Conservation (phyloP, 176 grass and related monocot genomes). For the Oryza australiensis region DNA sequence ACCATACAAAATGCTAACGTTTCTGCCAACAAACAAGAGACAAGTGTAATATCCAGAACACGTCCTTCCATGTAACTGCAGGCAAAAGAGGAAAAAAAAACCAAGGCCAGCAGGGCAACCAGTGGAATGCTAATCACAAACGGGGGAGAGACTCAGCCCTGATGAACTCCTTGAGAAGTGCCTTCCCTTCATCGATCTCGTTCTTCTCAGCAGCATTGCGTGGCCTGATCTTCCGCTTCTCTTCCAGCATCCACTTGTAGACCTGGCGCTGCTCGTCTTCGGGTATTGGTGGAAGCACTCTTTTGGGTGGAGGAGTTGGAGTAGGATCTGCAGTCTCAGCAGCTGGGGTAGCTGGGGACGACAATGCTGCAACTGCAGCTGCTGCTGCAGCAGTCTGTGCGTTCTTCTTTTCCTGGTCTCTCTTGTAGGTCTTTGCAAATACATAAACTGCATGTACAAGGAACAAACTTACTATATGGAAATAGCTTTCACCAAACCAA, state of each 20-base stretch:
- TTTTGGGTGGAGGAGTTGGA: constrained; percentile 31
- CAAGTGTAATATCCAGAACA: constrained; percentile 10
- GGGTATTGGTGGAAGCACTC: constrained; percentile 57
- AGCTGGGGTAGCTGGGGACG: constrained; percentile 8
- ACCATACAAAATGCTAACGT: constrained; percentile 15
- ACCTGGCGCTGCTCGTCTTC: constrained; percentile 70
- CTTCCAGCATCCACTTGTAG: constrained; percentile 92
- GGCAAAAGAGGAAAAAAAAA: neutral
- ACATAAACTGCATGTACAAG: constrained; percentile 64
- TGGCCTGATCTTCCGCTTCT: constrained; percentile 77
- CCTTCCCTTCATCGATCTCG: constrained; percentile 83
- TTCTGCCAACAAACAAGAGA: constrained; percentile 19
- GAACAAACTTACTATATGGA: neutral
- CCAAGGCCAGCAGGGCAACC: constrained; percentile 12
- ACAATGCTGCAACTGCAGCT: constrained; percentile 21
- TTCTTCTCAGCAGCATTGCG: constrained; percentile 56
- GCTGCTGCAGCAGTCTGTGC: constrained; percentile 30
- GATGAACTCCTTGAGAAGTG: constrained; percentile 88
- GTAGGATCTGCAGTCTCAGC: constrained; percentile 37
- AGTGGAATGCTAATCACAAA: constrained; percentile 44
- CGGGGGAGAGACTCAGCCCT: constrained; percentile 47
- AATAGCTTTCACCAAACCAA: neutral
- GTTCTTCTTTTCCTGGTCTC: constrained; percentile 53
- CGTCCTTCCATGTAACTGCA: constrained; percentile 17
- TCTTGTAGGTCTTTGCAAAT: constrained; percentile 69